Evolutionary conservation across 2,329 filamentous ascomycete genomes (phyloP), one percentile per base, ranked within the genome.

Genomic region (Xylaria sp.): DNA sequence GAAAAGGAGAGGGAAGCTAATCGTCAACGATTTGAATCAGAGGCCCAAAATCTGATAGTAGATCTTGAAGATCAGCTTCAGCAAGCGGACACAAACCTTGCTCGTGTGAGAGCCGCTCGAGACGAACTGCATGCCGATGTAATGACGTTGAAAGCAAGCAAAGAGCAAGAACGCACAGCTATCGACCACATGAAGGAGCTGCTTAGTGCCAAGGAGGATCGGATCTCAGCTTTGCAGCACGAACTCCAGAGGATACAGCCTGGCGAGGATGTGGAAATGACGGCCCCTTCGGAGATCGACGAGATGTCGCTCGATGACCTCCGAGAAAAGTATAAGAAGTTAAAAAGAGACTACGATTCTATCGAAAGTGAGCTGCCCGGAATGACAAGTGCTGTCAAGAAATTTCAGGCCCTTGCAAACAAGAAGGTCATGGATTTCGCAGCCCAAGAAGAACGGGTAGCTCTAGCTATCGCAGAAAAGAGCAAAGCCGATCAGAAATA

Each of bases 401-500:
- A 94, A 80, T 92, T 94, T 62, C 93, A 94, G 78, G 90, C 90
- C 25, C 81, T 97, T 67, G 94, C 94, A 8, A 91, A 91, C 61
- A 95, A 94, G 83, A 98, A 97, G 81, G 90, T 97, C 41, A 87
- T 91, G 75, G 94, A 97, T 71, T 89, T 92, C 62, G 84, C 86
- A 6, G 85, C 87, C 3, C 83, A 94, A 77, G 94, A 98, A 81
- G 94, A 97, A 66, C 92, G 91, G 71, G 85, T 95, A 46, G 83
- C 89, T 20, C 85, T 92, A 28, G 83, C 97, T 23, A 89, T 89
- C 49, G 93, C 94, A 0, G 94, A 99, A 81, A 99, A 99, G 83
- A 90, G 91, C 72, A 98, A 98, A 81, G 95, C 95, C 1, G 96
- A 99, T 77, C 95, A 98, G 78, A 98, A 98, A 81, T 99, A 97